Evolutionary conservation across 208 protist genomes (phyloP), one percentile per base, ranked within the genome.

Genomic region (Porcisia hertigi): DNA sequence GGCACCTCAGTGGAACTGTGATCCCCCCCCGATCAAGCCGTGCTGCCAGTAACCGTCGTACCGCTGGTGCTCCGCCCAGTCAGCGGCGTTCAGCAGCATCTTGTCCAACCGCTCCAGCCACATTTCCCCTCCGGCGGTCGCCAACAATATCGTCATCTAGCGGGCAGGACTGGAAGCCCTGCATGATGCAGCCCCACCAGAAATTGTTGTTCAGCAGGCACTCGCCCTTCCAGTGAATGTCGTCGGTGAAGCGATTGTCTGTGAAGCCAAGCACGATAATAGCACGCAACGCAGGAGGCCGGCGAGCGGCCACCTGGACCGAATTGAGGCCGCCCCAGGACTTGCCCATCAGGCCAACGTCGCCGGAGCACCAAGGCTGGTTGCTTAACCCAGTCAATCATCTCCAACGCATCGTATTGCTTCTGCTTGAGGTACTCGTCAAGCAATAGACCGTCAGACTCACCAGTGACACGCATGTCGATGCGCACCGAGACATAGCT

Each of bases 191-290:
- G 25, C 88, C 88, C 88, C 86, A 93, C 86, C 88, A 93, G 57
- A 90, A 90, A 76, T 89, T 92, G 69, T 92, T 86, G 77, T 83
- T 85, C n/a, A 92, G 84, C 67, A 92, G 75, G 63, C 88, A 92
- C 39, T 86, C 88, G 62, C 86, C 88, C 70, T 90, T 87, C 86
- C 86, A 92, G 79, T 90, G 88, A 71, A 92, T 92, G 71, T 90
- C 88, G 71, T 88, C 86, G 49, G 80, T 88, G 71, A 90, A 92
- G 72, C 86, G 88, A 70, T 92, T 92, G 71, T 90, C 79, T 18
- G 86, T 86, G 69, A 92, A 92, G 65, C 88, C 80, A 41, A 92
- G 76, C 14, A 89, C 87, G 64, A 92, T 88, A 65, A 92, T 88
- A n/a, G 86, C 86, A 8, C 83, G 75, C 69, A 92, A 71, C 41